phyloP scores from a whole-genome alignment of 2,329 filamentous ascomycete genomes.

The Westerdykella aurantiaca region DNA sequence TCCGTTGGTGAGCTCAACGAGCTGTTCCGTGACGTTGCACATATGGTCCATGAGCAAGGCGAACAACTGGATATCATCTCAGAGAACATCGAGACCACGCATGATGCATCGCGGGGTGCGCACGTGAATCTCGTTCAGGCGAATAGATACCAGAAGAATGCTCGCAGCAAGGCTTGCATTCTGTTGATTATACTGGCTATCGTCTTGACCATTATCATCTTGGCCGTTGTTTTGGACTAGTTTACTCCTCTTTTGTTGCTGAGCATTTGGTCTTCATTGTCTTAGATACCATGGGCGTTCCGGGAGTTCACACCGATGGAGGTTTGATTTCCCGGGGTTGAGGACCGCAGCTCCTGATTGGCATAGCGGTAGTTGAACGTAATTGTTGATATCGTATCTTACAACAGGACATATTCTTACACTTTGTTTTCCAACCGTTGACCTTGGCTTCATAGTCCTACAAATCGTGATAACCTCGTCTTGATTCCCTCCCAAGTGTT shows the following conservation, averaged over 20 bases:
- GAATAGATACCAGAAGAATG: constrained; percentile 89
- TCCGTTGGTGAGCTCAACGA: constrained; percentile 94
- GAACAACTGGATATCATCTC: constrained; percentile 81
- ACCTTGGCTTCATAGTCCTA: constrained; percentile 39
- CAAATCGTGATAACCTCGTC: constrained; percentile 48
- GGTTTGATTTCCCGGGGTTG: too few species aligned
- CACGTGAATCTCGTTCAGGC: constrained; percentile 81
- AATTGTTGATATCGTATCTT: neutral
- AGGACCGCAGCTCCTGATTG: neutral
- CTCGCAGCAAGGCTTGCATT: constrained; percentile 90
- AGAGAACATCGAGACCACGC: constrained; percentile 78
- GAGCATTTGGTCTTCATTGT: constrained; percentile 9
- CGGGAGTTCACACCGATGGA: neutral
- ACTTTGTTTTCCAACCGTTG: neutral
- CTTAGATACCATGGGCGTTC: constrained; percentile 15
- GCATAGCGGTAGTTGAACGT: neutral
- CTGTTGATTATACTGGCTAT: constrained; percentile 81
- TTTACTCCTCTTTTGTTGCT: constrained; percentile 3
- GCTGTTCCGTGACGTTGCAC: constrained; percentile 93
- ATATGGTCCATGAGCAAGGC: constrained; percentile 93
- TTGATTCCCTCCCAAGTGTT: constrained; percentile 58
- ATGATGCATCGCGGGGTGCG: constrained; percentile 75
- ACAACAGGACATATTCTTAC: neutral
- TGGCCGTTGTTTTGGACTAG: constrained; percentile 77
- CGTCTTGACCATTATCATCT: constrained; percentile 80